phyloP scores from a whole-genome alignment of 2,329 filamentous ascomycete genomes.

The Teratosphaeria gauchensis region DNA sequence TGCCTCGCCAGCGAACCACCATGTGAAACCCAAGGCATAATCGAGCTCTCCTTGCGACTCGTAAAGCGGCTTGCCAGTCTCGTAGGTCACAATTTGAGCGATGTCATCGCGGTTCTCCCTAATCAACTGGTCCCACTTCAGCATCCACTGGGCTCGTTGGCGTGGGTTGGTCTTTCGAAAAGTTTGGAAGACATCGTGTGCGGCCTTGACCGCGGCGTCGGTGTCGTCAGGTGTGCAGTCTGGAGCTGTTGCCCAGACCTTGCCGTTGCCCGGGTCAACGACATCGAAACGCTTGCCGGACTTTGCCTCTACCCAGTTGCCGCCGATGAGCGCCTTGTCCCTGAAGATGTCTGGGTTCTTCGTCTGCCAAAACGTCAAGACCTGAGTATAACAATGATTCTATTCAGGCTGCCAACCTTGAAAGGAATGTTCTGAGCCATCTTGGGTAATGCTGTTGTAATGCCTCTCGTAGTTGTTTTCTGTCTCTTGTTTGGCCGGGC shows the following conservation, averaged over 20 bases:
- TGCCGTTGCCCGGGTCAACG: slow-evolving; percentile 43
- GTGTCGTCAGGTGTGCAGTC: slow-evolving; percentile 49
- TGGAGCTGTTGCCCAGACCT: slow-evolving; percentile 39
- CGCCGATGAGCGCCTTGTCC: slow-evolving; percentile 44
- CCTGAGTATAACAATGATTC: not conserved
- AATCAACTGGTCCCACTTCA: slow-evolving; percentile 58
- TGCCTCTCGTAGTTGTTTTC: not conserved
- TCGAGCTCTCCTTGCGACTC: slow-evolving; percentile 46
- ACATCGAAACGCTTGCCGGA: slow-evolving; percentile 50
- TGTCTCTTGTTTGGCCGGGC: slow-evolving; percentile 11
- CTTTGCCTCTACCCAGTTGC: slow-evolving; percentile 47
- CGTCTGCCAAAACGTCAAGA: slow-evolving; percentile 28
- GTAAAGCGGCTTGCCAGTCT: slow-evolving; percentile 45
- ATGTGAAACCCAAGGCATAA: slow-evolving; percentile 45
- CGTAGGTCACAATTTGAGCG: slow-evolving; percentile 52
- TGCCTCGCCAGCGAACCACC: slow-evolving; percentile 52
- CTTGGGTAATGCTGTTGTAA: not conserved
- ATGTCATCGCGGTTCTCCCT: slow-evolving; percentile 53
- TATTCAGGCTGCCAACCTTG: slow-evolving; percentile 25
- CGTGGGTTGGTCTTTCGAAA: slow-evolving; percentile 53
- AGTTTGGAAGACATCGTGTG: slow-evolving; percentile 50
- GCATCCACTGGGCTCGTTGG: slow-evolving; percentile 50
- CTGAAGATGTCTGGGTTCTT: slow-evolving; percentile 46
- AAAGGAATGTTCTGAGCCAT: slow-evolving; percentile 33
- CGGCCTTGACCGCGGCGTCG: slow-evolving; percentile 48